Evolutionary conservation across 371 early-diverging fungal species (phyloP), one percentile per base, ranked within the genome.

Genomic region (Cokeromyces recurvatus): DNA sequence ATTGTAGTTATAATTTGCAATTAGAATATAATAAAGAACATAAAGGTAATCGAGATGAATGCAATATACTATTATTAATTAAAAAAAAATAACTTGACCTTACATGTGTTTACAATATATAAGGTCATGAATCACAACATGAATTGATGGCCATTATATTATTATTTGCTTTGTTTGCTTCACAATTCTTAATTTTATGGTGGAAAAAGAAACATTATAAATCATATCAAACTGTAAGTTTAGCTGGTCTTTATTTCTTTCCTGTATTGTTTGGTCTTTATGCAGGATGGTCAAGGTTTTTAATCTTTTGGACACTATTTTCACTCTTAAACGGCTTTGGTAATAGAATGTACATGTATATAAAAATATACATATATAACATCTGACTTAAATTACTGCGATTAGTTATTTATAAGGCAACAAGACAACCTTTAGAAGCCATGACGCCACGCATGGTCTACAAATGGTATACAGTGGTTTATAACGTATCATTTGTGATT

Each of bases 141-240:
- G 80, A 83, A 24, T 54, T 71, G 27, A 92, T 90, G 93, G 84
- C 84, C 8, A 45, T 89, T 47, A 90, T 92, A 52, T 72, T 92
- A 22, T 52, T 92, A 19, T 71, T 71, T 47, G 64, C 82, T 11
- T 62, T 92, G 22, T 69, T 90, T 48, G 72, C 77, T 17, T 85
- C 82, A 40, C 93, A 92, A 60, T 76, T 89, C 38, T 47, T 82
- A 7, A 76, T 92, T 56, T 56, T 88, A 11, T 70, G 69, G 34
- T 92, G 93, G 93, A 90, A 89, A 55, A 80, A 80, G 55, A 77
- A 78, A 39, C 87, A 90, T 53, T 77, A 79, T 44, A 60, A 65
- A 4, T 88, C 89, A n/a, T 93, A 85, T 63, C 84, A 90, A 55
- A 56, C 77, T 9, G 79, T 84, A 24, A 86, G 86, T 25, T 66